Percentiles rank a stretch among this genome's conserved stretches.
Conservation (phyloP, 75 land plant species). For the Pinus albicaulis region DNA sequence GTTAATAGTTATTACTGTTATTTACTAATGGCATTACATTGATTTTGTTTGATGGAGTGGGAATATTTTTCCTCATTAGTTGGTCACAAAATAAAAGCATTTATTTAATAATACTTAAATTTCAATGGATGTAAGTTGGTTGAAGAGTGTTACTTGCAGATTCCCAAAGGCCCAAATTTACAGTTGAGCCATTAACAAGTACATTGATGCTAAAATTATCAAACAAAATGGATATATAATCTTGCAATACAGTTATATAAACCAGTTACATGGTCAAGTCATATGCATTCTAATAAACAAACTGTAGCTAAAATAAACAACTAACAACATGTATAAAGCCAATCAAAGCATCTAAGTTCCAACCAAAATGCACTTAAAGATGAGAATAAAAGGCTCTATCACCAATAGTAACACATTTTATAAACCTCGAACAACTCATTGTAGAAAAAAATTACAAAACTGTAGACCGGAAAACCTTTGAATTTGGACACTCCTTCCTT, state of each 20-base stretch:
- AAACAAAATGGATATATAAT: conserved; percentile 65
- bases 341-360: neutral
- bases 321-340: neutral
- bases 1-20: too few relatives aligned
- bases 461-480: neutral
- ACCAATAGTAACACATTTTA: neutral
- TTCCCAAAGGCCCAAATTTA: conserved; percentile 74
- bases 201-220: conserved; percentile 71
- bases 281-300: neutral
- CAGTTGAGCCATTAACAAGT: conserved; percentile 56
- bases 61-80: too few relatives aligned
- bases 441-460: neutral
- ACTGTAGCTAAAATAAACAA: neutral
- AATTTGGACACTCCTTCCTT: too few relatives aligned
- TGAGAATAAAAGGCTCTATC: neutral
- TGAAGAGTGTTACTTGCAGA: conserved; percentile 17
- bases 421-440: neutral
- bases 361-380: neutral
- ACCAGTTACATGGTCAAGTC: neutral
- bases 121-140: neutral
- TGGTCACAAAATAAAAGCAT: too few relatives aligned
- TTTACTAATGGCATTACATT: too few relatives aligned
- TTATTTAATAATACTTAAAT: neutral
- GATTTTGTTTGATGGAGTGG: too few relatives aligned
- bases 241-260: conserved; percentile 19